Base-by-base conservation (phyloP, 1,139 yeast species). In the Nakaseomyces nivariensis region DNA sequence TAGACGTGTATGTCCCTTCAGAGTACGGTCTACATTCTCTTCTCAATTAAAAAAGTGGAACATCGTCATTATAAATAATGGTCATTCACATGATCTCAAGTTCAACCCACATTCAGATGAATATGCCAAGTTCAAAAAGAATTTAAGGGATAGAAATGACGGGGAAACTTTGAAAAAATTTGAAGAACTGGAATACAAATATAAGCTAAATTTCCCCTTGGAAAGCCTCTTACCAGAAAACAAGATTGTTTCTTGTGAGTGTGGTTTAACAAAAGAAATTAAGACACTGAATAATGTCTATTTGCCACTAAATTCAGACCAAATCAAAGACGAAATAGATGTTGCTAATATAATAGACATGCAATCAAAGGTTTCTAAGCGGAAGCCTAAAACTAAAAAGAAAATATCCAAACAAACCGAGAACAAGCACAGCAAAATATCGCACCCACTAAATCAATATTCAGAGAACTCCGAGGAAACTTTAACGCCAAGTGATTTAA, bases 11-110 rank as follows among this genome's bases (percentile, higher is more conserved):
- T 83, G 90, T 61, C 88, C 89, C 1, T 83, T 83, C 62, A 74
- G 85, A 62, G 73, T 83, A 36, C 69, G 90, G 56, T 87, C 88
- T 3, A 82, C 84, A 54, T 81, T 71, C 57, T 78, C 85, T 0
- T 63, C 77, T 22, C 71, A 81, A 54, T 71, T 76, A 44, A 71
- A 74, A 55, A 65, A 67, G 44, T 83, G 90, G 90, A 69, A 79
- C 7, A 70, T 82, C 45, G 82, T 79, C 45, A 76, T 81, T 11
- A 73, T 81, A 42, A 76, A 78, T 58, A 82, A 78, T 54, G 60
- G 64, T 5, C 87, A 81, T 61, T 62, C 69, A 5, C 69, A 66
- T 49, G 60, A 59, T n/a, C 49, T 66, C 29, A 56, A 56, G 46
- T 65, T 66, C 47, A 60, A 64, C 51, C 66, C 68, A 4, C 58